Conservation (phyloP, 345 rosid species). For the Nephelium lappaceum region DNA sequence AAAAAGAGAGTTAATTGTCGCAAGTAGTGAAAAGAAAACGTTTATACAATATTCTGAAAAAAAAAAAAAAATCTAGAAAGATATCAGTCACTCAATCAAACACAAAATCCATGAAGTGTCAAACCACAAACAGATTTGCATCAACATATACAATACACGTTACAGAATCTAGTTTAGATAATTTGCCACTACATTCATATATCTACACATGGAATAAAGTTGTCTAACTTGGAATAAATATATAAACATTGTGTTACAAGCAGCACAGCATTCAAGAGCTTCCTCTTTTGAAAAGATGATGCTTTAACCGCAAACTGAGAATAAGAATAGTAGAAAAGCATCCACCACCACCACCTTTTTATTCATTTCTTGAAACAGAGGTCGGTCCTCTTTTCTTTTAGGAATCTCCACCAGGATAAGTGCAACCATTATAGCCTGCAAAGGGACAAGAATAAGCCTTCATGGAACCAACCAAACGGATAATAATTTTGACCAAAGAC, state of each 20-base stretch:
- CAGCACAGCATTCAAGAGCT: not conserved
- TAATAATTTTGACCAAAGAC: not conserved
- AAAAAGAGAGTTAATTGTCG: no score
- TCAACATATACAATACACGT: not conserved
- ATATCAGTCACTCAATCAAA: not conserved
- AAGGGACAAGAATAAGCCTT: not conserved
- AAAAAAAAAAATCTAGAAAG: not conserved
- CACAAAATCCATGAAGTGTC: not conserved
- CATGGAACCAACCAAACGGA: not conserved
- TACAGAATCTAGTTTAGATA: not conserved
- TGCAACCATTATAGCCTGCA: slow-evolving; percentile 46
- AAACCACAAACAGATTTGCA: not conserved
- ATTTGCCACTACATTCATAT: not conserved
- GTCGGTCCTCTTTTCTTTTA: slow-evolving; percentile 10
- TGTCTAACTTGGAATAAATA: not conserved
- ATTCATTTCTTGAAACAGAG: not conserved
- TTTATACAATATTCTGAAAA: not conserved
- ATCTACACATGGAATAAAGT: not conserved
- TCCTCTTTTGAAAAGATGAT: slow-evolving; percentile 3
- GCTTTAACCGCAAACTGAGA: slow-evolving; percentile 15
- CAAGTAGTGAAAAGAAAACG: no score
- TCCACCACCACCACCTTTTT: not conserved
- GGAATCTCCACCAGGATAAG: slow-evolving; percentile 41
- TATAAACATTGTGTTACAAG: slow-evolving; percentile 4
- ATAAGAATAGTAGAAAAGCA: slow-evolving; percentile 5